Evolutionary conservation across 2,329 filamentous ascomycete genomes (phyloP).

Genomic region (Zarea fungicola): DNA sequence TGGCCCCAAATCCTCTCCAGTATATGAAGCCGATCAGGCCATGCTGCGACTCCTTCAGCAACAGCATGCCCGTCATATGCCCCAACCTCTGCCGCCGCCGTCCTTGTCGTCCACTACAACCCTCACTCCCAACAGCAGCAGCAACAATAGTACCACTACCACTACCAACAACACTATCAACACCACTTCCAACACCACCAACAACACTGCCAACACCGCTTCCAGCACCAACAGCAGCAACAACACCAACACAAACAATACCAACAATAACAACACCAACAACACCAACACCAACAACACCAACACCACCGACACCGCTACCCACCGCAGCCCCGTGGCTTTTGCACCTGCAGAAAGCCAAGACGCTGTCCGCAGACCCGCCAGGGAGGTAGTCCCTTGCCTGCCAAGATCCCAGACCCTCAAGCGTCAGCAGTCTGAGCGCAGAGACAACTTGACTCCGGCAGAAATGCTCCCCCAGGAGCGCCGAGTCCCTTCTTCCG

Average conservation of each 20-base stretch:
- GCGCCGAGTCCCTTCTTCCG: constrained; percentile 66
- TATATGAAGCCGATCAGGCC: constrained; percentile 7
- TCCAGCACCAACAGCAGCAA: background rate
- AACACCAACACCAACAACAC: too few species aligned
- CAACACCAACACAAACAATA: background rate
- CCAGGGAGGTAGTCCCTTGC: constrained; percentile 62
- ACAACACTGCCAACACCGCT: background rate
- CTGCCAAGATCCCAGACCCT: constrained; percentile 75
- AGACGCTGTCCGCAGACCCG: constrained; percentile 20
- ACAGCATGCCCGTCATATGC: background rate
- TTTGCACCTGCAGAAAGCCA: background rate
- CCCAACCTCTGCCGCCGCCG: background rate
- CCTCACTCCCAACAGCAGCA: background rate
- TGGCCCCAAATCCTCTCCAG: background rate
- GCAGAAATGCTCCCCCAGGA: constrained; percentile 59
- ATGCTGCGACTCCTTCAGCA: background rate
- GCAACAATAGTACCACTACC: background rate
- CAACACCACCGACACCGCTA: constrained; percentile 34
- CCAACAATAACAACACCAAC: background rate
- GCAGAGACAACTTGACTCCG: constrained; percentile 65
- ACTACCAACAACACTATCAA: background rate
- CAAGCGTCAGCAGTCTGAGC: constrained; percentile 76
- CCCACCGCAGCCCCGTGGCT: constrained; percentile 5
- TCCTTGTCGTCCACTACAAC: background rate
- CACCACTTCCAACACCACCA: background rate